phyloP scores from a whole-genome alignment of 768 basidiomycete genomes.

The Podaxis sp. region DNA sequence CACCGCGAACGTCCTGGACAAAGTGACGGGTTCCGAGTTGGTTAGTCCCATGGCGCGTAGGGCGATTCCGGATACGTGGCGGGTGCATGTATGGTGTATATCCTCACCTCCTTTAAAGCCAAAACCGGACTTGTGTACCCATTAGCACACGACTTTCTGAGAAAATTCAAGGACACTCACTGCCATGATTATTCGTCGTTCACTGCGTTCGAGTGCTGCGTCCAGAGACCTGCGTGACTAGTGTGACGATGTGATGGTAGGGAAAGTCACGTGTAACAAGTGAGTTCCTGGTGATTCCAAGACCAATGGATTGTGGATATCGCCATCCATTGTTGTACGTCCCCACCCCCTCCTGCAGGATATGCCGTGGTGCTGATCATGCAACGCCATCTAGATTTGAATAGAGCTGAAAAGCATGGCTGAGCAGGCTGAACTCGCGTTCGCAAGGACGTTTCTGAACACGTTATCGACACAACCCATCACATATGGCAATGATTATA shows the following conservation, averaged over 20 bases:
- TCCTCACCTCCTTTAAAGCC: conserved; percentile 39
- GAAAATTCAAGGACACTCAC: conserved; percentile 9
- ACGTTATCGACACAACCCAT: conserved; percentile 65
- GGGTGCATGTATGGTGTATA: not conserved
- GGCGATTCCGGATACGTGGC: conserved; percentile 1
- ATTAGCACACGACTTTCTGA: not conserved
- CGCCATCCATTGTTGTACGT: not conserved
- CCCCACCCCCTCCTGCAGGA: not conserved
- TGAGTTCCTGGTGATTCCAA: not conserved
- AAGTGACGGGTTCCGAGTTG: not conserved
- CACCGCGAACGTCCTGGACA: conserved; percentile 74
- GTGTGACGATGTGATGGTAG: not conserved
- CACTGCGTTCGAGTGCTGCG: conserved; percentile 9
- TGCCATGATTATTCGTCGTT: conserved; percentile 16
- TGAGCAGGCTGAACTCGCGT: conserved; percentile 59
- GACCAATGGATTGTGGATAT: not conserved
- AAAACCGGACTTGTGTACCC: conserved; percentile 36
- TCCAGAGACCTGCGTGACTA: conserved; percentile 1
- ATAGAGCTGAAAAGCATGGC: conserved; percentile 23
- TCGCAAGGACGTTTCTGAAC: conserved; percentile 62
- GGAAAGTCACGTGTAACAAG: not conserved
- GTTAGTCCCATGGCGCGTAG: conserved; percentile 1
- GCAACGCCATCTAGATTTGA: not conserved
- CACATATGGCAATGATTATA: conserved; percentile 69
- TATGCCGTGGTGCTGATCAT: not conserved